Evolutionary conservation across 331 rosid species (phyloP), one percentile per base, ranked within the genome.

Genomic region (Dryas integrifolia): DNA sequence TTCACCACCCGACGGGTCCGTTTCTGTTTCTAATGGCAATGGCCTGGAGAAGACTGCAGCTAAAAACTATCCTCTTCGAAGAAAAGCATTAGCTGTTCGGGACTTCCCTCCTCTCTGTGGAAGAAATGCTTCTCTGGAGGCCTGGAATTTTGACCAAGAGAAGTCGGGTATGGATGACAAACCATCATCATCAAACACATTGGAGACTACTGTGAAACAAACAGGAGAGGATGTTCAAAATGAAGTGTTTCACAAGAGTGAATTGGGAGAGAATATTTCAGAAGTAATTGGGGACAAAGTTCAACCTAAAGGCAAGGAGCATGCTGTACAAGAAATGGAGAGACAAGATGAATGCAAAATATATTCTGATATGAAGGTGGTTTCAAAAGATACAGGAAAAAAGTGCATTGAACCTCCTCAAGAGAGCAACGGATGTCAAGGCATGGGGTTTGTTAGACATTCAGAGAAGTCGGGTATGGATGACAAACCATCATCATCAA

Each of bases 21-120:
- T 55, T 64, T 72, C 65, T 69, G 78, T 77, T 81, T 61, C 83
- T 5, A 35, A 69, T 80, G 79, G 67, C 0, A 80, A 68, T 76
- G 80, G 70, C 67, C 49, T 67, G 58, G 64, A 74, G 69, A 82
- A 83, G 71, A 59, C 45, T 69, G 56, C 64, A n/a, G 70, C 78
- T 47, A 79, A 77, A 85, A 85, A 81, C 64, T 80, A 81, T 76
- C 86, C 83, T 81, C 90, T 87, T 58, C 82, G 73, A 72, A 86
- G 89, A 81, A 79, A 72, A 58, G 81, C 89, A 76, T 86, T 95
- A 53, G 98, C 96, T 45, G 9, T 81, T 55, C 81, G 96, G 68
- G 70, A 81, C 73, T 91, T 87, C 52, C 98, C 97, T 63, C 88
- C 73, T 76, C 72, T 73, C 18, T 88, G 97, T 69, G 95, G 97